Percentiles rank a stretch among this genome's conserved stretches.
Conservation (phyloP, 495 filamentous ascomycete species). For the Penicillium dipodomyicola region DNA sequence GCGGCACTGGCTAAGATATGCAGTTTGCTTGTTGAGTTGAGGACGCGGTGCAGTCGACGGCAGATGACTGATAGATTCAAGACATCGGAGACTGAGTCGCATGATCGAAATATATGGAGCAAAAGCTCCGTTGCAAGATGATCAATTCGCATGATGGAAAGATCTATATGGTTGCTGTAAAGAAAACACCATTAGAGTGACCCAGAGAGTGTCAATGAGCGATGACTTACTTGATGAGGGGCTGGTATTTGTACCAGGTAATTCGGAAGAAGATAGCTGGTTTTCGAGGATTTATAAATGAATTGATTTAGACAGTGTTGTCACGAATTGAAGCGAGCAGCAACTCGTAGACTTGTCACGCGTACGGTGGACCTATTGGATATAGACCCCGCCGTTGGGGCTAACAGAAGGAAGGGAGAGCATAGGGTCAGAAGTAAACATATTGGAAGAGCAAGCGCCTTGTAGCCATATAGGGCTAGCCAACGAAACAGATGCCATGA, state of each 20-base stretch:
- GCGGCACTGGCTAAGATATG: conserved; percentile 51
- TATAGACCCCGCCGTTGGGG: conserved; percentile 72
- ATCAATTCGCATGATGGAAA: conserved; percentile 46
- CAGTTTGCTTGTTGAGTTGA: conserved; percentile 51
- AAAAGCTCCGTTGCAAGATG: conserved; percentile 61
- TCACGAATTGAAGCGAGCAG: conserved; percentile 37
- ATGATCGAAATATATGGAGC: conserved; percentile 58
- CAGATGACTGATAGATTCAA: conserved; percentile 54
- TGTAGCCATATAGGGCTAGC: conserved; percentile 33
- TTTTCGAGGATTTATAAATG: neutral
- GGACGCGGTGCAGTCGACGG: conserved; percentile 53
- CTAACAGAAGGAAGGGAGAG: conserved; percentile 50
- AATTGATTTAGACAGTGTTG: conserved; percentile 22
- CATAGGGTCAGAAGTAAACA: conserved; percentile 28
- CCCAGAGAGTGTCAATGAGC: conserved; percentile 2
- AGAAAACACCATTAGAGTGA: conserved; percentile 4
- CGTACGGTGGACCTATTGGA: conserved; percentile 40
- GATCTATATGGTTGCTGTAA: conserved; percentile 15
- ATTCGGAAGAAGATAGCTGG: neutral
- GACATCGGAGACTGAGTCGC: conserved; percentile 50
- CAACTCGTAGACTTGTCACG: conserved; percentile 15
- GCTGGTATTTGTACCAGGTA: neutral
- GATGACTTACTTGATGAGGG: conserved; percentile 10
- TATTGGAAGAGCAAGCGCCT: conserved; percentile 17
- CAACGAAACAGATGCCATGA: conserved; percentile 32